These are phyloP conservation scores for Rosa rugosa DNA, from an alignment of 306 rosid species.

Conservation along the genomic window DNA sequence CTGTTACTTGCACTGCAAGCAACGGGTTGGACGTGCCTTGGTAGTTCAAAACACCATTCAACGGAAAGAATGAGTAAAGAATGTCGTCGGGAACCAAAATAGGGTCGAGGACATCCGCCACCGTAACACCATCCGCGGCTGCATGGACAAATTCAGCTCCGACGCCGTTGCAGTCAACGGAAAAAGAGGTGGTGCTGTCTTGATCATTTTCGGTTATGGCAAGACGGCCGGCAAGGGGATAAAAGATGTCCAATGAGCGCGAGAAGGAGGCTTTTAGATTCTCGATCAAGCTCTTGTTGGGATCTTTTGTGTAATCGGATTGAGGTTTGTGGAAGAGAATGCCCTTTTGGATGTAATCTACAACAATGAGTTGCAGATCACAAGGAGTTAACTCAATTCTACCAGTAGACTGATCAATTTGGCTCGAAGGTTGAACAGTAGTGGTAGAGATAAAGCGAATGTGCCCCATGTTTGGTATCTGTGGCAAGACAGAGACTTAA, in stretches of 20 bases:
- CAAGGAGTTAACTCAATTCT: constrained; percentile 24
- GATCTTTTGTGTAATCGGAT: not conserved
- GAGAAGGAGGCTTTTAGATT: constrained; percentile 15
- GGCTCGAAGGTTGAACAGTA: not conserved
- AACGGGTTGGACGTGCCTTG: constrained; percentile 1
- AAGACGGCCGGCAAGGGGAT: constrained; percentile 33
- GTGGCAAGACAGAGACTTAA: not conserved
- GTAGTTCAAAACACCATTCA: not conserved
- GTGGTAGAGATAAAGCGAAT: not conserved
- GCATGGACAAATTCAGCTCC: constrained; percentile 18
- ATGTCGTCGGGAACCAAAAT: constrained; percentile 20
- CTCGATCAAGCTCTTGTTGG: not conserved
- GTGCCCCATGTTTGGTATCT: not conserved
- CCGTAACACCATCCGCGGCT: not conserved
- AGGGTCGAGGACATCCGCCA: constrained; percentile 27
- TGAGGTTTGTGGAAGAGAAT: constrained; percentile 20
- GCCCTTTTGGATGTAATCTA: constrained; percentile 33
- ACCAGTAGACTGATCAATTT: not conserved
- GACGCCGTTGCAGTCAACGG: constrained; percentile 29
- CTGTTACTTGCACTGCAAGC: constrained; percentile 35
- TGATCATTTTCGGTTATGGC: not conserved
- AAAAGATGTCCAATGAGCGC: constrained; percentile 8
- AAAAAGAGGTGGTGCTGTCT: constrained; percentile 13
- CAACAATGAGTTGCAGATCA: constrained; percentile 14
- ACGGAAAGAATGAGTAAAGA: not conserved